Base-by-base conservation (phyloP, 208 protist genomes). In the Tritrichomonas foetus region DNA sequence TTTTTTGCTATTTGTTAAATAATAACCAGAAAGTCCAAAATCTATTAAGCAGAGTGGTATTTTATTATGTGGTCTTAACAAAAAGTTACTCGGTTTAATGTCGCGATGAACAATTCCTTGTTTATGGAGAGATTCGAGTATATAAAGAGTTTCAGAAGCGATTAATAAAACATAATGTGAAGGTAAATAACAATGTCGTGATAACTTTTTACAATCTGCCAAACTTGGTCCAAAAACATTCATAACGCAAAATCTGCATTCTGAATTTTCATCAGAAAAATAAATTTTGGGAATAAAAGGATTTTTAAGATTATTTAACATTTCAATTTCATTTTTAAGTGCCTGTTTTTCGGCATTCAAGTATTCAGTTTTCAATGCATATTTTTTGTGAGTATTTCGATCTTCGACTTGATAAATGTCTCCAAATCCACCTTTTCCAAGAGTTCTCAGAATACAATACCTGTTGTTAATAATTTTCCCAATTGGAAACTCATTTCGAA, bases 11-110 rank as follows among this genome's bases (percentile, higher is more conserved):
- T 69, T 69, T 69, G 11, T n/a, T 39, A 61, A 57, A 11, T 57
- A 49, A 49, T 39, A 89, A 36, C 36, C n/a, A 13, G 94, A 94
- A 22, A 94, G n/a, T 49, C 94, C 94, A 55, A 94, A 94, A 93
- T 94, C 94, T 50, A 39, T 93, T 20, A 94, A 33, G 39, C 44
- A 30, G 0, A 94, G 93, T 22, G 61, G 61, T 0, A 50, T 27
- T 22, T 89, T 49, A 27, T 93, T 93, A 25, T 66, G 36, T 0
- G 44, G 66, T 57, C 93, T 74, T 53, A 94, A 27, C 1, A 94
- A 36, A 39, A 94, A 66, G 36, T 94, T 94, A 84, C 72, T 74
- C n/a, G 94, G 75, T 41, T 94, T 94, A 22, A 94, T 78, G 39
- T 94, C 94, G 3, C 94, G 25, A 93, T 94, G 94, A 47, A 93